phyloP scores from a whole-genome alignment of 2,329 filamentous ascomycete genomes.

The Chalaropsis ovoidea region DNA sequence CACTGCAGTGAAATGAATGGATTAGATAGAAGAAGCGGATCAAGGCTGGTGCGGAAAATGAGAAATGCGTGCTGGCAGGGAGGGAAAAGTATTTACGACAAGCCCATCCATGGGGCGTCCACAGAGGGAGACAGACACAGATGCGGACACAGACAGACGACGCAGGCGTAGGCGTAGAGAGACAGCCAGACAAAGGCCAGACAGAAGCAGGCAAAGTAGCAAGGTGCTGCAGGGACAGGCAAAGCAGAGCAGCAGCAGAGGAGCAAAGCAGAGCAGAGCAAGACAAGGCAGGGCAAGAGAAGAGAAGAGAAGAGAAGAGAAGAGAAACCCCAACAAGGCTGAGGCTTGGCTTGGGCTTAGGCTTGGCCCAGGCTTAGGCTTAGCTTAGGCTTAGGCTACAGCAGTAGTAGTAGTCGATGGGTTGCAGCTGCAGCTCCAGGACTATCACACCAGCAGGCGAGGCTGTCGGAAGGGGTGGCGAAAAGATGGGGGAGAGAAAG shows the following conservation, averaged over 20 bases:
- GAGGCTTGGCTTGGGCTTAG: neutral
- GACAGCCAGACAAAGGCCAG: neutral
- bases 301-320: neutral
- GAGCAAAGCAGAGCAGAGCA: neutral
- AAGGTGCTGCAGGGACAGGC: conserved; percentile 4
- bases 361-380: neutral
- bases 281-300: neutral
- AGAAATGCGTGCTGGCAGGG: neutral
- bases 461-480: too few species aligned
- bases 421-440: too few species aligned
- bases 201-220: neutral
- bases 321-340: neutral
- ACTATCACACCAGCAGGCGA: too few species aligned
- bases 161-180: neutral
- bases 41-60: too few species aligned
- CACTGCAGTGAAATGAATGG: too few species aligned
- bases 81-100: neutral
- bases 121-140: neutral
- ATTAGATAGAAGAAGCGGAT: too few species aligned
- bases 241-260: too few species aligned
- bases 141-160: neutral
- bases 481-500: too few species aligned
- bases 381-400: too few species aligned
- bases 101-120: too few species aligned
- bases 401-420: too few species aligned